phyloP scores from a whole-genome alignment of 495 filamentous ascomycete species.

The Aspergillus sparsus region DNA sequence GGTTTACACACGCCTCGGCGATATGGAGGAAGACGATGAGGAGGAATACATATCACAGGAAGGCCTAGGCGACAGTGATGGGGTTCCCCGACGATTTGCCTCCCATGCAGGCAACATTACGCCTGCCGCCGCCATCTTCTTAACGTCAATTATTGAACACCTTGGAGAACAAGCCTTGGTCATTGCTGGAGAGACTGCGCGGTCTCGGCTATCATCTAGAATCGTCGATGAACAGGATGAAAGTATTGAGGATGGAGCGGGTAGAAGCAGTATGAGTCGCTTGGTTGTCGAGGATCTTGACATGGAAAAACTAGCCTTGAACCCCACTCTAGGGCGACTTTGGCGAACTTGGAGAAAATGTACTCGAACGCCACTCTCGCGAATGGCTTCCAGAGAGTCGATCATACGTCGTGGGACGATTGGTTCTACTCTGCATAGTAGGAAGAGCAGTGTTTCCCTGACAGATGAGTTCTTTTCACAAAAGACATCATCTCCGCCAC shows the following conservation, averaged over 20 bases:
- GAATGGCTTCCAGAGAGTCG: constrained; percentile 47
- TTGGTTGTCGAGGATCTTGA: constrained; percentile 86
- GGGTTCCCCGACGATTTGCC: constrained; percentile 54
- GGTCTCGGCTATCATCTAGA: constrained; percentile 59
- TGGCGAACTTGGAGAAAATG: constrained; percentile 97
- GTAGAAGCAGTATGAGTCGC: constrained; percentile 52
- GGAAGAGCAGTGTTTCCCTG: constrained; percentile 44
- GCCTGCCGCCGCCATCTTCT: constrained; percentile 89
- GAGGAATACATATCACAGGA: constrained; percentile 78
- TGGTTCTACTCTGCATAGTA: constrained; percentile 24
- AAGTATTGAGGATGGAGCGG: constrained; percentile 21
- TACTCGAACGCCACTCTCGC: constrained; percentile 48
- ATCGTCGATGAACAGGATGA: constrained; percentile 31
- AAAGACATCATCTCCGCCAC: constrained; percentile 12
- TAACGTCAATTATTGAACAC: constrained; percentile 92
- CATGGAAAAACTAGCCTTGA: constrained; percentile 89
- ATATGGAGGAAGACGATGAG: constrained; percentile 97
- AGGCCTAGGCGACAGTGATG: constrained; percentile 55
- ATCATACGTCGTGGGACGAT: constrained; percentile 39
- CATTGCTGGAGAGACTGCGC: constrained; percentile 86
- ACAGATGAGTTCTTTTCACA: constrained; percentile 34
- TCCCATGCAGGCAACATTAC: constrained; percentile 71
- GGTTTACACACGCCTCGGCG: constrained; percentile 95
- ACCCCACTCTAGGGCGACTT: constrained; percentile 79
- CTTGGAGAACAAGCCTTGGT: constrained; percentile 88